Percentiles rank a stretch among this genome's conserved stretches.
These are phyloP conservation scores for Gigaspora rosea DNA, from an alignment of 192 early-diverging fungal species.

Conservation along the genomic window DNA sequence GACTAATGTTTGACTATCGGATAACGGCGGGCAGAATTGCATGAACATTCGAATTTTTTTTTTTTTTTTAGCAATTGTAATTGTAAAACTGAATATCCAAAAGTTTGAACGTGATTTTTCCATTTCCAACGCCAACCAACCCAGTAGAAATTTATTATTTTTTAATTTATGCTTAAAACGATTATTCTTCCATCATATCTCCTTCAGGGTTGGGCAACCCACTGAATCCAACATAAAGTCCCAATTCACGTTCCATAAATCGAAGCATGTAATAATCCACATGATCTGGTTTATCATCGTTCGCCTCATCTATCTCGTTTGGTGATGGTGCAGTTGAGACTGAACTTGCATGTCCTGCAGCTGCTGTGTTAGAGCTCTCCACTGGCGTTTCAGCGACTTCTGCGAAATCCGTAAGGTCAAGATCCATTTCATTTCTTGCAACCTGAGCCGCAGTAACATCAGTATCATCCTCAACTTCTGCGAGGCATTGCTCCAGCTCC, in stretches of 20 bases:
- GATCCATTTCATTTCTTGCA: slow-evolving; percentile 58
- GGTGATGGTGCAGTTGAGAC: slow-evolving; percentile 33
- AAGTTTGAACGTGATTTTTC: too few species aligned
- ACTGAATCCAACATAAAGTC: slow-evolving; percentile 56
- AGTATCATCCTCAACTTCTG: slow-evolving; percentile 64
- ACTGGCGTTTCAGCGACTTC: slow-evolving; percentile 40
- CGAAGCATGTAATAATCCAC: slow-evolving; percentile 77
- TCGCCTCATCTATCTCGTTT: slow-evolving; percentile 13
- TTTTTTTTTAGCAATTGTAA: too few species aligned
- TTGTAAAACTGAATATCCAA: too few species aligned
- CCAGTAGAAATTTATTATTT: too few species aligned
- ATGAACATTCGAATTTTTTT: too few species aligned
- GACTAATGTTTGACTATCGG: too few species aligned
- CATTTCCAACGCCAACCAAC: too few species aligned
- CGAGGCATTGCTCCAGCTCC: slow-evolving; percentile 61
- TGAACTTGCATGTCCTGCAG: slow-evolving; percentile 12
- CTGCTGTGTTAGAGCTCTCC: slow-evolving; percentile 29
- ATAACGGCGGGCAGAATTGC: too few species aligned
- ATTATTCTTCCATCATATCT: too few species aligned
- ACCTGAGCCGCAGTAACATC: slow-evolving; percentile 60
- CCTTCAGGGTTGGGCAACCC: slow-evolving; percentile 23
- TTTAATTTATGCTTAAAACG: too few species aligned
- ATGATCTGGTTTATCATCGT: slow-evolving; percentile 44
- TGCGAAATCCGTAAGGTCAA: slow-evolving; percentile 65
- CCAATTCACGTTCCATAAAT: slow-evolving; percentile 59